Conservation (phyloP, 2,329 filamentous ascomycete species). For the Trematosphaeria pertusa region DNA sequence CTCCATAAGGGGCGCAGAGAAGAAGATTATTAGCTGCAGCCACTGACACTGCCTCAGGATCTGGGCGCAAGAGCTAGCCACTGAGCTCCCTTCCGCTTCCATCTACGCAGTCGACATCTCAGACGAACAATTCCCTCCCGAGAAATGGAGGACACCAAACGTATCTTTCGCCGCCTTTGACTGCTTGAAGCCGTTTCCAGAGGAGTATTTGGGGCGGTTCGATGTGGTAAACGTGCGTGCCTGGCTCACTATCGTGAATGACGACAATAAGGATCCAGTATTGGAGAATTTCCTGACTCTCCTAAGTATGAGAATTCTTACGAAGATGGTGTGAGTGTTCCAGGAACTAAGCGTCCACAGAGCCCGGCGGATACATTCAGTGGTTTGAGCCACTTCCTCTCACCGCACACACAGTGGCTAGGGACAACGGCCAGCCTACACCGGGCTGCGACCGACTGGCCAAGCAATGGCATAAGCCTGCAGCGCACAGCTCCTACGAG, state of each 20-base stretch:
- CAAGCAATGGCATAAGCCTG: conserved; percentile 13
- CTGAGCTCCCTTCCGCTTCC: conserved; percentile 1
- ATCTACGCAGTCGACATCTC: conserved; percentile 39
- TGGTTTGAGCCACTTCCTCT: conserved; percentile 15
- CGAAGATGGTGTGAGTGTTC: neutral
- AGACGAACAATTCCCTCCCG: conserved; percentile 30
- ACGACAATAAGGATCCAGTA: conserved; percentile 22
- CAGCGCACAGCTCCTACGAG: conserved; percentile 14
- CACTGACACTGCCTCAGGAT: conserved; percentile 3
- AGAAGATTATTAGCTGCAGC: too few relatives aligned
- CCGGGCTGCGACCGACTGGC: conserved; percentile 13
- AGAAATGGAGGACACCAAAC: conserved; percentile 5
- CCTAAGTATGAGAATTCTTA: conserved; percentile 27
- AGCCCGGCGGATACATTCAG: conserved; percentile 22
- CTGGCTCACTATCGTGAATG: conserved; percentile 33
- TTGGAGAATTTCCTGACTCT: conserved; percentile 34
- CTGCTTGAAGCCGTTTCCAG: conserved; percentile 32
- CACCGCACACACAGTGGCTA: conserved; percentile 1
- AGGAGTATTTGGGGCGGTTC: conserved; percentile 33
- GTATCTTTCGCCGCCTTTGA: conserved; percentile 34
- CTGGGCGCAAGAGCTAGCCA: conserved; percentile 13
- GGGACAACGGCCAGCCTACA: conserved; percentile 2
- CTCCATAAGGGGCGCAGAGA: too few relatives aligned
- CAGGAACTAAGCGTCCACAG: conserved; percentile 3
- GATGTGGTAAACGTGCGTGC: conserved; percentile 42